Base-by-base conservation (phyloP, 768 basidiomycete genomes). In the Hysterangium stoloniferum region DNA sequence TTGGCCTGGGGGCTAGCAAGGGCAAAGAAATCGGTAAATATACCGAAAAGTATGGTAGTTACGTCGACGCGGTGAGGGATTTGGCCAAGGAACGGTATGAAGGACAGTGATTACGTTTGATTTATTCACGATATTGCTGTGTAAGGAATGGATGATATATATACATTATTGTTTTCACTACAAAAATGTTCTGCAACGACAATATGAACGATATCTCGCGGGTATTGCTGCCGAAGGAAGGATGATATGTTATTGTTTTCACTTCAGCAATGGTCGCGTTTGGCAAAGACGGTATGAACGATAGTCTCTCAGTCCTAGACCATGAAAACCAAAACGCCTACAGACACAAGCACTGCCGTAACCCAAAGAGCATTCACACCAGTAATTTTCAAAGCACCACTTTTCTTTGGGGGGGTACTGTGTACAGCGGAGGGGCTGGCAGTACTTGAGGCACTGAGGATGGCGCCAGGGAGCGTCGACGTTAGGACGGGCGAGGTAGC, bases 1-100 rank as follows among this genome's bases (percentile, higher is more conserved):
- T 81, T 20, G 94, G 94, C 2, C 69, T 97, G 9, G 94, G 94
- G n/a, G 92, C 93, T 0, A 83, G 84, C 62, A 95, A 92, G 69
- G 89, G 82, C 53, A 87, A 83, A 62, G 90, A 90, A 48, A 68
- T 91, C 49, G 79, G 78, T 45, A 84, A 84, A 63, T 80, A 79
- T 56, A 67, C 79, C 3, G 81, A 84, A 55, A 81, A 80, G 19
- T 79, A 82, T 57, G 65, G 77, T 33, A 81, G 79, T 54, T 88
- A 87, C 64, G 79, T 84, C 31, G 55, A 51, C 20, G 52, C 51
- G 13, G 58, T 55, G 22, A 53, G 56, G 28, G 49, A 51, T 42
- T 35, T 31, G 38, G 49, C 49, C 38, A 51, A 51, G 28, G 49
- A 51, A 43, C 38, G 49, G 4, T 51, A 51, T 31, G 42, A 45